Evolutionary conservation across 495 filamentous ascomycete species (phyloP).

Genomic region (Trypethelium eluteriae): DNA sequence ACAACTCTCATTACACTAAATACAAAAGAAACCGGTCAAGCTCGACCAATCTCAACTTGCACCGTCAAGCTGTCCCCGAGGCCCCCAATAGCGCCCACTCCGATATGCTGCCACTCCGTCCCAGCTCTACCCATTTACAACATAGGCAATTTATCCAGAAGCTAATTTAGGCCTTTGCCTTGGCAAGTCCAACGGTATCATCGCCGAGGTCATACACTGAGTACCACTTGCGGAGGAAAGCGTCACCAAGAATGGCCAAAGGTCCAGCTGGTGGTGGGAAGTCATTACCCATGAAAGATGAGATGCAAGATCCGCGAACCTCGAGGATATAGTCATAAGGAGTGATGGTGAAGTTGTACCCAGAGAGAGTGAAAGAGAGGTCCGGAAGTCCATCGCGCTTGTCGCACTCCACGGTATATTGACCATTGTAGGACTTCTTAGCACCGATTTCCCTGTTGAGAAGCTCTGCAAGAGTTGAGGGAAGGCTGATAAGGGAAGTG

Average conservation of each 20-base stretch:
- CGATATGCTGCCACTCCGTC: not conserved
- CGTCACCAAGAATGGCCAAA: constrained; percentile 91
- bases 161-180: constrained; percentile 48
- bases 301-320: constrained; percentile 90
- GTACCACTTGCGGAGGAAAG: constrained; percentile 96
- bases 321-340: constrained; percentile 95
- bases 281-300: constrained; percentile 96
- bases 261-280: constrained; percentile 87
- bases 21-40: constrained; percentile 5
- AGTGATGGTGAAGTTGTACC: constrained; percentile 83
- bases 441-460: constrained; percentile 97
- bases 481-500: constrained; percentile 94
- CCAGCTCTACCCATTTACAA: not conserved
- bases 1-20: not conserved
- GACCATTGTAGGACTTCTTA: constrained; percentile 91
- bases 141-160: not conserved
- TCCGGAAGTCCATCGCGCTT: constrained; percentile 78
- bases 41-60: not conserved
- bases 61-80: not conserved
- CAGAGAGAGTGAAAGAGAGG: constrained; percentile 76
- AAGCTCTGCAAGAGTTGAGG: constrained; percentile 86
- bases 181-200: constrained; percentile 77
- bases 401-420: constrained; percentile 86
- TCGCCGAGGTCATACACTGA: constrained; percentile 89
- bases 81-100: not conserved